These are phyloP conservation scores for Buxus sempervirens DNA, from an alignment of 164 flowering plant species.

Conservation along the genomic window DNA sequence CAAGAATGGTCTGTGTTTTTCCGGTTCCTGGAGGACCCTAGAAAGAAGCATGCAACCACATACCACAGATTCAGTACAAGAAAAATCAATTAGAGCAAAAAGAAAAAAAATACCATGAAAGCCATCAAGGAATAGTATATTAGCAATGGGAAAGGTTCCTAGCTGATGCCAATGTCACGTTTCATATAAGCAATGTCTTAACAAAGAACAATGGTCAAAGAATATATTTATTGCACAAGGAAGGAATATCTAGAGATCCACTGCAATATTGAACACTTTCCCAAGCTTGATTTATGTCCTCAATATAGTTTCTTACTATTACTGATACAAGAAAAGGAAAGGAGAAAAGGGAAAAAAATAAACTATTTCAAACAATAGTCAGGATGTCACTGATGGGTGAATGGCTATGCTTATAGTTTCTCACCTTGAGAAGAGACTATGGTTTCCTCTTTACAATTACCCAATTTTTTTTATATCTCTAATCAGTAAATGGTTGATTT, in stretches of 20 bases:
- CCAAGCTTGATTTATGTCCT: not conserved
- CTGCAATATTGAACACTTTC: not conserved
- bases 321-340: too few relatives aligned
- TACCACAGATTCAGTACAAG: not conserved
- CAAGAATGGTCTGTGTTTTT: slow-evolving; percentile 97
- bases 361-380: too few relatives aligned
- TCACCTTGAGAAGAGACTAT: too few relatives aligned
- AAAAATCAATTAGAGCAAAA: not conserved
- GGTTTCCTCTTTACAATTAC: too few relatives aligned
- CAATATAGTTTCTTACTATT: not conserved
- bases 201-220: too few relatives aligned
- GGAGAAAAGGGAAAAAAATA: too few relatives aligned
- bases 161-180: not conserved
- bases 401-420: too few relatives aligned
- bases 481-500: too few relatives aligned
- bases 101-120: not conserved
- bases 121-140: not conserved
- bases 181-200: too few relatives aligned
- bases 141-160: not conserved
- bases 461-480: too few relatives aligned
- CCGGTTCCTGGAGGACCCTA: slow-evolving; percentile 99
- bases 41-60: slow-evolving; percentile 19
- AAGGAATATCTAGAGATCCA: not conserved
- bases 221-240: not conserved
- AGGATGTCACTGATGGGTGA: too few relatives aligned